Conservation (phyloP, 306 rosid genomes). For the Fagus sylvatica region DNA sequence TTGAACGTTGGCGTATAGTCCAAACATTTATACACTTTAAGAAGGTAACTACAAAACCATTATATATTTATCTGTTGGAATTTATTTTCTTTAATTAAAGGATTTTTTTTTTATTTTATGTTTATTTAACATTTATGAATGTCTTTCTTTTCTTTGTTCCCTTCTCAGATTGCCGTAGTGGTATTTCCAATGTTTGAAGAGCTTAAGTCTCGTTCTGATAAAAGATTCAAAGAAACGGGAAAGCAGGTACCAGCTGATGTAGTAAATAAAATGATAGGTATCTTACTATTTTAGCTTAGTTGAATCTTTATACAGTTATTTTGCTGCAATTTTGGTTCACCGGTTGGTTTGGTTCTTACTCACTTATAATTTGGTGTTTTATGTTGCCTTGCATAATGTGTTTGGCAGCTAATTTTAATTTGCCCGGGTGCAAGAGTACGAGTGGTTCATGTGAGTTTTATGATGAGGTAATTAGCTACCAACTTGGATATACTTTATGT, state of each 20-base stretch:
- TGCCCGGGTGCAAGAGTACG: constrained; percentile 57
- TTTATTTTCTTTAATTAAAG: too few relatives aligned
- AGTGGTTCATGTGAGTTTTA: constrained; percentile 49
- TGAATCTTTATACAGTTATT: neutral
- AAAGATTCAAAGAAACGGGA: constrained; percentile 48
- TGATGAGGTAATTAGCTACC: constrained; percentile 42
- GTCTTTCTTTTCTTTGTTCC: constrained; percentile 1
- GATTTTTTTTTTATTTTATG: neutral
- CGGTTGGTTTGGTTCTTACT: constrained; percentile 1
- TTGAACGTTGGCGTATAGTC: constrained; percentile 56
- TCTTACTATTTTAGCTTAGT: neutral
- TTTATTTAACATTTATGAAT: constrained; percentile 14
- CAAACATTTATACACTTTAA: constrained; percentile 43
- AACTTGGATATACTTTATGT: constrained; percentile 8
- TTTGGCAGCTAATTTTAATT: constrained; percentile 48
- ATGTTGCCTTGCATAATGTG: constrained; percentile 12
- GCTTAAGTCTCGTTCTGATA: constrained; percentile 37
- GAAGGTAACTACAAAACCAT: constrained; percentile 36
- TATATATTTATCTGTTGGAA: neutral
- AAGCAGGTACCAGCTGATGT: constrained; percentile 58
- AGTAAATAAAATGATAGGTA: constrained; percentile 58
- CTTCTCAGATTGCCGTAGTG: constrained; percentile 52
- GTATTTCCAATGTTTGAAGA: constrained; percentile 57
- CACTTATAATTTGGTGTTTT: neutral
- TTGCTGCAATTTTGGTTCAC: constrained; percentile 4